phyloP scores from a whole-genome alignment of 306 rosid species.

The Canavalia gladiata region DNA sequence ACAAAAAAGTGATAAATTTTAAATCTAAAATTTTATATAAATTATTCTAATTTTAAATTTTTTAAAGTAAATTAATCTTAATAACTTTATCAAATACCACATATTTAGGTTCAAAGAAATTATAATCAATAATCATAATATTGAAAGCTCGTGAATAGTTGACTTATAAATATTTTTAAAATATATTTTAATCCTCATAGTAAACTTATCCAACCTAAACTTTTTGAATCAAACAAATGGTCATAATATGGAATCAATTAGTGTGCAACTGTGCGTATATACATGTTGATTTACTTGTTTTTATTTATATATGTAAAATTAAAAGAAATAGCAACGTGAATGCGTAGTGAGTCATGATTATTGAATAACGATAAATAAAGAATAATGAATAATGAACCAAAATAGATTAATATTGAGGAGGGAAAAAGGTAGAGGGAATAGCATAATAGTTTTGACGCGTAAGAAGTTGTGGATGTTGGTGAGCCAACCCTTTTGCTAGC shows the following conservation, averaged over 20 bases:
- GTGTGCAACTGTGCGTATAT: background rate
- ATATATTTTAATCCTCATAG: too few relatives aligned
- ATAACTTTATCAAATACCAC: too few relatives aligned
- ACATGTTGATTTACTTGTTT: too few relatives aligned
- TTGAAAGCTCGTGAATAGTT: too few relatives aligned
- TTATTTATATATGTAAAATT: background rate
- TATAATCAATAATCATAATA: background rate
- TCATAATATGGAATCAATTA: background rate
- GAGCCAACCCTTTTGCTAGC: slow-evolving; percentile 96
- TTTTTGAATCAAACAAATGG: too few relatives aligned
- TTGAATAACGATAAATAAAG: background rate
- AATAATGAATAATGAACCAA: background rate
- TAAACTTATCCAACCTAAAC: too few relatives aligned
- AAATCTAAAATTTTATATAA: too few relatives aligned
- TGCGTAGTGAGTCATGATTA: background rate
- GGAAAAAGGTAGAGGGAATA: slow-evolving; percentile 16
- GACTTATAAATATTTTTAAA: too few relatives aligned
- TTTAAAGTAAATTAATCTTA: too few relatives aligned
- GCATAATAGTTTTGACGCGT: slow-evolving; percentile 70
- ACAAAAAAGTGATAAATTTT: too few relatives aligned
- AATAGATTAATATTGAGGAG: background rate
- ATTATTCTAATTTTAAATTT: too few relatives aligned
- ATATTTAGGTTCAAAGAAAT: background rate
- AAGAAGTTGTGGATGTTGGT: slow-evolving; percentile 94
- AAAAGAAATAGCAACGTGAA: slow-evolving; percentile 4